Conservation (phyloP, 2,329 filamentous ascomycete species). For the Tolypocladium tropicale region DNA sequence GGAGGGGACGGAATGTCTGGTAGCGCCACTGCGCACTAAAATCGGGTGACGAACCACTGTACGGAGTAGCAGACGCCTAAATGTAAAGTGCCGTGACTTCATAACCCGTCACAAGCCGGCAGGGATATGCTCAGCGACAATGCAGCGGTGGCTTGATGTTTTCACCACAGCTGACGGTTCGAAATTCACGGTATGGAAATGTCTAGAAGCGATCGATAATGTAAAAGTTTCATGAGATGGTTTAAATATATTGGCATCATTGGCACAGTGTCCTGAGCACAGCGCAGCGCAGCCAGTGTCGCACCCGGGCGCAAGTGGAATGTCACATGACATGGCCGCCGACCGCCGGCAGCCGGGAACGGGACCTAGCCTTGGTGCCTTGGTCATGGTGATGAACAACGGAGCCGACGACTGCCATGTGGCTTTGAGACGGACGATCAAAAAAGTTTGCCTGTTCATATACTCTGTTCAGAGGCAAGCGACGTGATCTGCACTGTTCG, state of each 20-base stretch:
- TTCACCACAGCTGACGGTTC: not conserved
- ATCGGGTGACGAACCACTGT: not conserved
- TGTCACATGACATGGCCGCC: slow-evolving; percentile 3
- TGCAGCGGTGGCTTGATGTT: not conserved
- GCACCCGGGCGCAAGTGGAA: not conserved
- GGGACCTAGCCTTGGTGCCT: not conserved
- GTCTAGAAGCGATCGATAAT: no score
- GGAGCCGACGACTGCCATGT: not conserved
- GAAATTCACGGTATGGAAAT: not conserved
- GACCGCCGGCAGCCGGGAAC: not conserved
- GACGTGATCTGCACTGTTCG: not conserved
- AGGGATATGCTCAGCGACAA: not conserved
- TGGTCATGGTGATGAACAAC: not conserved
- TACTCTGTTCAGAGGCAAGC: not conserved
- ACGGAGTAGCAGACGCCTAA: not conserved
- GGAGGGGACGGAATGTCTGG: not conserved
- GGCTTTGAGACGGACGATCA: not conserved
- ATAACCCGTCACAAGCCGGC: not conserved
- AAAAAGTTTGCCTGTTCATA: not conserved
- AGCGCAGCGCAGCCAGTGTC: not conserved
- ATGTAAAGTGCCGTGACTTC: not conserved
- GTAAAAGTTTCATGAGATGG: no score
- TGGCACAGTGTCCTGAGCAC: not conserved
- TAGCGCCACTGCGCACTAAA: not conserved
- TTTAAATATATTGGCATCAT: no score